Evolutionary conservation across 1,139 yeast genomes (phyloP), one percentile per base, ranked within the genome.

Genomic region (Taphrina sp.): DNA sequence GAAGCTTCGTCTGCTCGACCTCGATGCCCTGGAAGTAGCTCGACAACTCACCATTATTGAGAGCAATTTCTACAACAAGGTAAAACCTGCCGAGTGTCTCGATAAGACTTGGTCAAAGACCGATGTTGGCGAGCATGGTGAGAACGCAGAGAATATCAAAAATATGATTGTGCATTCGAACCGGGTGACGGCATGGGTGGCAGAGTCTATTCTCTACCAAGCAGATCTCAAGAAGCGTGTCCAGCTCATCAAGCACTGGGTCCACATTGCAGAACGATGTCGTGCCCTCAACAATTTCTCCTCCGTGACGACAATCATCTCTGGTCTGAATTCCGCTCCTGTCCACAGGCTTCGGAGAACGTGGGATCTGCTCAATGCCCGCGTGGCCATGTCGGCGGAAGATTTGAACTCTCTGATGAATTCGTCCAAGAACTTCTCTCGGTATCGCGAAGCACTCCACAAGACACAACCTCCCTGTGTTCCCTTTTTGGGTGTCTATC

Each of bases 291-390:
- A 87, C 65, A 92, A 92, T 67, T 92, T 83, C 66, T 85, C 95
- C 2, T 83, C 95, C 5, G 86, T 92, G 95, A 90, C 96, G 1
- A 96, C 97, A 1, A 83, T 92, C 47, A 81, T 90, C 14, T 86
- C 95, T 28, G 96, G 95, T 0, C 72, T 92, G 44, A 83, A 84
- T 64, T 85, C 96, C 0, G 86, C 96, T 0, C 90, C 96, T 3
- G 79, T 92, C 55, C 94, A 87, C 67, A 76, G 98, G 57, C 76
- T 92, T 66, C 83, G 82, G 64, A 83, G 82, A 67, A 87, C 97
- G 0, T 90, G 97, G 97, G 80, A 78, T 34, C 72, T 73, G 31
- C 82, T 90, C 2, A 79, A 85, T 5, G 69, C 75, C 17, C 79
- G 78, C 41, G 73, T 79, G 3, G 67, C 76, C 60, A 69, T 74